phyloP scores from a whole-genome alignment of 345 rosid species.

The Alliaria petiolata region DNA sequence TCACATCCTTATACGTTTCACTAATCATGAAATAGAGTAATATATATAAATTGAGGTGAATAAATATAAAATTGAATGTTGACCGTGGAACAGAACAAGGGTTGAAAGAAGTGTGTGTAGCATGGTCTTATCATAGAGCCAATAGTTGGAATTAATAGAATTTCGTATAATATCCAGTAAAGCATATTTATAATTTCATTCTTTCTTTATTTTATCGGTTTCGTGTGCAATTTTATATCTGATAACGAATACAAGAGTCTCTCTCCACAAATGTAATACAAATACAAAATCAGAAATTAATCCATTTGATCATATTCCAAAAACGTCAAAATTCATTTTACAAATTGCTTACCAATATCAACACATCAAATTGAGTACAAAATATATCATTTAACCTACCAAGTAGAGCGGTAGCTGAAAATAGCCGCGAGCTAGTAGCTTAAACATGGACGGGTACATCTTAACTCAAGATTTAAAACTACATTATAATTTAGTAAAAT shows the following conservation, averaged over 20 bases:
- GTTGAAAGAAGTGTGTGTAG: slow-evolving; percentile 21
- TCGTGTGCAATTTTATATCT: background rate
- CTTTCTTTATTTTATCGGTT: background rate
- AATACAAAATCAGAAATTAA: background rate
- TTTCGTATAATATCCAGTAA: background rate
- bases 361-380: background rate
- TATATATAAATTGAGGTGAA: background rate
- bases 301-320: background rate
- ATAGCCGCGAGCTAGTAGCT: slow-evolving; percentile 10
- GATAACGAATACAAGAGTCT: background rate
- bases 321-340: background rate
- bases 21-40: background rate
- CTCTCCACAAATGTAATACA: background rate
- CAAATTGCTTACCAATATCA: no score
- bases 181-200: background rate
- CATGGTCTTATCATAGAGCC: slow-evolving; percentile 27
- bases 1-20: background rate
- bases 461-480: background rate
- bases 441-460: background rate
- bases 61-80: slow-evolving; percentile 15
- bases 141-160: background rate
- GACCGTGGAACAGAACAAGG: slow-evolving; percentile 27
- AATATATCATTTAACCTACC: background rate
- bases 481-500: background rate
- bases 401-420: background rate